Evolutionary conservation across 768 basidiomycete species (phyloP).

Genomic region (Pluteus cervinus): DNA sequence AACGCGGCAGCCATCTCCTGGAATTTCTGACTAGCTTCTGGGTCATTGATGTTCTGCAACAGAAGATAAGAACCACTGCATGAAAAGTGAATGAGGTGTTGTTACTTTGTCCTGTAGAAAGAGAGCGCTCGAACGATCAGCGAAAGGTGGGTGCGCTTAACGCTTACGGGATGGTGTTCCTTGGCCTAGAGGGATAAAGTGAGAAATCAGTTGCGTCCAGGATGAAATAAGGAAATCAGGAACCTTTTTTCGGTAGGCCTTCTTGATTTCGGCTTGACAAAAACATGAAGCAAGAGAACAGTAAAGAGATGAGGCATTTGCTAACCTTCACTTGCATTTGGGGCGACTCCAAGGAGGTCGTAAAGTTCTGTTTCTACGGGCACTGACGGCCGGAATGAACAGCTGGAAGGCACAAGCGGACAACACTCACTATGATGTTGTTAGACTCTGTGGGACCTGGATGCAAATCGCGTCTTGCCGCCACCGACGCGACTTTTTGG

Average conservation of each 20-base stretch:
- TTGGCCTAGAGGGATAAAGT: slow-evolving; percentile 57
- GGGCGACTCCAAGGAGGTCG: slow-evolving; percentile 72
- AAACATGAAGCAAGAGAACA: slow-evolving; percentile 10
- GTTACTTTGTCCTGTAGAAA: slow-evolving; percentile 57
- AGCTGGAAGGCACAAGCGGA: no score
- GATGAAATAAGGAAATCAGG: slow-evolving; percentile 9
- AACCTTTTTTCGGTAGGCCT: slow-evolving; percentile 92
- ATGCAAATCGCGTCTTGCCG: no score
- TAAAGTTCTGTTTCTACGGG: slow-evolving; percentile 77
- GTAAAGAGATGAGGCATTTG: slow-evolving; percentile 4
- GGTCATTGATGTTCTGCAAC: slow-evolving; percentile 82
- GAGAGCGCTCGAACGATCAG: slow-evolving; percentile 1
- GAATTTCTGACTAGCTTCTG: slow-evolving; percentile 75
- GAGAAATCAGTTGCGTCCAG: slow-evolving; percentile 8
- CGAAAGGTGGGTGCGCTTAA: not conserved
- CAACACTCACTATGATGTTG: no score
- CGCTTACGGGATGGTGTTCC: slow-evolving; percentile 74
- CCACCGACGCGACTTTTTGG: no score
- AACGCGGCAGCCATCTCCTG: slow-evolving; percentile 89
- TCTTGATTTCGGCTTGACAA: slow-evolving; percentile 76
- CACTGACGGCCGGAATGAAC: no score
- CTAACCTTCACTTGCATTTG: slow-evolving; percentile 66
- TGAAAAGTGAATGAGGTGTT: not conserved
- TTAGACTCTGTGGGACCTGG: no score
- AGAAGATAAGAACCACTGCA: slow-evolving; percentile 8